Evolutionary conservation across 2,329 filamentous ascomycete species (phyloP), one percentile per base, ranked within the genome.

Genomic region (Penicillium sp.): DNA sequence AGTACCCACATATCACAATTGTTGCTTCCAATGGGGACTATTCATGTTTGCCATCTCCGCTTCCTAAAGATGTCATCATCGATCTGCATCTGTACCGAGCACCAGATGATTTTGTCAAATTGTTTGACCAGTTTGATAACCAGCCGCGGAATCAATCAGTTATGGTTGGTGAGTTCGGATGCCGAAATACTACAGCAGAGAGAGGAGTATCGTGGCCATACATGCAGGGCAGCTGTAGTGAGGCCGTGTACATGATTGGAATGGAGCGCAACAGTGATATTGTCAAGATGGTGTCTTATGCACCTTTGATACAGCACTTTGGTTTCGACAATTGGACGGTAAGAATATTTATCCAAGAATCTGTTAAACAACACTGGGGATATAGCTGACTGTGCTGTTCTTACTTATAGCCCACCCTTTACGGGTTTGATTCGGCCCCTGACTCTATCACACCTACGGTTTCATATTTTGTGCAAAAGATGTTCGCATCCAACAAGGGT

Each of bases 201-300:
- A 49, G 58, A 18, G 64, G 65, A 3, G 52, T 56, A 2, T 67
- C 61, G 47, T 67, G 67, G 66, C 58, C 65, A 1, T 70, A 62
- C 32, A 65, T 73, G 63, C 68, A 67, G 46, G 84, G 84, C 18
- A 78, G 81, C 34, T 84, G 89, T 8, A 82, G 81, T 14, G 86
- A 89, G 69, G 85, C 85, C 10, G 78, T 89, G 10, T 85, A 82
- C 50, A 78, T 89, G 52, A 82, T 89, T 57, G 83, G 85, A 2
- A 62, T 72, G 49, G 70, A 74, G 57, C 61, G 72, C 22, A 76
- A 76, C 55, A 71, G 71, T 3, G 70, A 76, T 47, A 64, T 73
- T 3, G 69, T 76, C 2, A 67, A 69, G 49, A 66, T 74, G 65
- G 69, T 66, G 2, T 64, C 67, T 5, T 76, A 75, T 56, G 72